Base-by-base conservation (phyloP, 2,329 filamentous ascomycete genomes). In the Pseudogymnoascus verrucosus region DNA sequence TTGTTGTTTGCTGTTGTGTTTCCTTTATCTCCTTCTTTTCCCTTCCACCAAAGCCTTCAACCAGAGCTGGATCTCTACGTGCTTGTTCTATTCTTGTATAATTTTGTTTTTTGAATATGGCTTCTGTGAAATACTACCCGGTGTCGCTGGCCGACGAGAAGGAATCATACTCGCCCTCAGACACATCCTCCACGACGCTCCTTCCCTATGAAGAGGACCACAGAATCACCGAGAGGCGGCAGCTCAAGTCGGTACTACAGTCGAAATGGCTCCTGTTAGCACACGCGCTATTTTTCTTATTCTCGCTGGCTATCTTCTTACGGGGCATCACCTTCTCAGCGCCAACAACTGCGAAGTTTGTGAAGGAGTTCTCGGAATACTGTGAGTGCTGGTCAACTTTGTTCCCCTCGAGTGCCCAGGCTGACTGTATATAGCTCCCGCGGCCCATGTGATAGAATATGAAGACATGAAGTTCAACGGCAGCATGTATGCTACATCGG, bases 401-500 rank as follows among this genome's bases (percentile, higher is more conserved):
- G 14, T n/a, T 14, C 19, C 16, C 5, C 12, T 60, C 8, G 36
- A 42, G 0, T 3, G 21, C 61, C 63, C 11, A 67, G 66, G 68
- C 61, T 69, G 54, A n/a, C 26, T 11, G 37, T 19, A 54, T 19
- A 54, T 62, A 83, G 80, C 80, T 39, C 79, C 81, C 5, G 79
- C 79, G 44, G 76, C 76, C 1, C 72, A 75, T 23, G 76, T 78
- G 0, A 78, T 83, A 5, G 73, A 78, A 65, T 84, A 84, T 68
- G 74, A 82, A 66, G 78, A 75, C 3, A 73, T 79, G 7, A 78
- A 80, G 51, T 84, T 80, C 68, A 80, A 82, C 12, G 77, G 78
- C 0, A 72, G 78, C n/a, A 75, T 78, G 54, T 76, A 79, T 40
- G 68, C 68, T 57, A 68, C 65, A 14, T 78, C 80, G 0, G 76